Conservation (phyloP, 1,284 basidiomycete species). For the Prillingera fragicola region DNA sequence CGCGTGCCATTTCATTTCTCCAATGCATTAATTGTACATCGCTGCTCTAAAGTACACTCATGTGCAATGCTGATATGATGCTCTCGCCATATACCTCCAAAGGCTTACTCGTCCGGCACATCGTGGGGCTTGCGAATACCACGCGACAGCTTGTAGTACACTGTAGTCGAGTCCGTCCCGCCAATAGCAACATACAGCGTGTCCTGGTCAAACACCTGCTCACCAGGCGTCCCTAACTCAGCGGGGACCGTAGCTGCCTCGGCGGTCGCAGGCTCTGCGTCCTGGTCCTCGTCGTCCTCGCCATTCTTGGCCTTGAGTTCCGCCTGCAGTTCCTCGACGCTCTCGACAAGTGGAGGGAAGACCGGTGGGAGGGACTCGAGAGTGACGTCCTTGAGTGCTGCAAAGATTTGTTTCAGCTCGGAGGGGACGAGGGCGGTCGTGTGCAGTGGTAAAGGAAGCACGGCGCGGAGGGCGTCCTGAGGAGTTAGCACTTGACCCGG, state of each 20-base stretch:
- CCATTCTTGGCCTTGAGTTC: conserved; percentile 5
- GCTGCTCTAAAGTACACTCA: conserved; percentile 2
- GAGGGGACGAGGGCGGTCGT: conserved; percentile 40
- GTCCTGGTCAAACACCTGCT: conserved; percentile 40
- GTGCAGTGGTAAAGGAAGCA: conserved; percentile 43
- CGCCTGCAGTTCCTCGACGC: conserved; percentile 21
- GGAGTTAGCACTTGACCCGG: too few species aligned
- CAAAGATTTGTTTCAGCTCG: conserved; percentile 36
- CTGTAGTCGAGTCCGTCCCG: conserved; percentile 45
- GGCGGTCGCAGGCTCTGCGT: neutral
- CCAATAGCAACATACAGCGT: conserved; percentile 46
- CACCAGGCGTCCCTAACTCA: conserved; percentile 3
- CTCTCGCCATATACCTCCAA: neutral
- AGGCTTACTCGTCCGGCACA: conserved; percentile 45
- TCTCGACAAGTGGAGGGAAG: conserved; percentile 27
- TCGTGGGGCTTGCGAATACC: conserved; percentile 49
- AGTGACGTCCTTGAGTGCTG: conserved; percentile 19
- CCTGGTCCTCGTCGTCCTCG: conserved; percentile 1
- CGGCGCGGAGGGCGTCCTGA: conserved; percentile 43
- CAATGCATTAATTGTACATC: conserved; percentile 12
- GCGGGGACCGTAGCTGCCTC: neutral
- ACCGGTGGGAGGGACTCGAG: conserved; percentile 20
- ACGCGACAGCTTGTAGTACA: conserved; percentile 48
- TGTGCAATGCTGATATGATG: neutral
- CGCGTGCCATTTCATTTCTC: neutral